These are phyloP conservation scores for Euryodendron excelsum DNA, from an alignment of 148 eudicot species.

Conservation along the genomic window DNA sequence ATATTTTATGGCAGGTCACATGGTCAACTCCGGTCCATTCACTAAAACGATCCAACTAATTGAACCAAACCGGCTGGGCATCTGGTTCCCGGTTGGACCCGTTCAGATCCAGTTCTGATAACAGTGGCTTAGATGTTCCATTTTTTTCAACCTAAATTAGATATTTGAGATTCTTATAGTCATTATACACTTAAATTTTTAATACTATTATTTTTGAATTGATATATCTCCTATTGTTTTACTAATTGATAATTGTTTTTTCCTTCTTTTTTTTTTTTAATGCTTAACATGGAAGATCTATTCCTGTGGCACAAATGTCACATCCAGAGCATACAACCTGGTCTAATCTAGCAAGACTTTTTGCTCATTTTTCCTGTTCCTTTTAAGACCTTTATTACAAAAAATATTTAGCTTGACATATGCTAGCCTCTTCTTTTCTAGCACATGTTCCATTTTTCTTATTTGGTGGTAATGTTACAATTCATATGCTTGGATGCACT, in stretches of 20 bases:
- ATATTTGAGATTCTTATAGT: not conserved
- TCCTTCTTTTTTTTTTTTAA: too few species aligned
- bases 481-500: not conserved
- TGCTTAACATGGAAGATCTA: not conserved
- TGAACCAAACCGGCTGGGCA: not conserved
- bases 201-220: not conserved
- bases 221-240: not conserved
- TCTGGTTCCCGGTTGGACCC: not conserved
- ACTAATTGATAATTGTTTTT: not conserved
- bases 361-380: not conserved
- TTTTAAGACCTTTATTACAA: not conserved
- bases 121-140: too few species aligned
- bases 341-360: not conserved
- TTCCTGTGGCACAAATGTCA: not conserved
- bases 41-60: not conserved
- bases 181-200: not conserved
- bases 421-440: not conserved
- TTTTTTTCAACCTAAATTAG: not conserved
- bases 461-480: not conserved
- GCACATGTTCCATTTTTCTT: not conserved
- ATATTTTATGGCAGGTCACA: not conserved
- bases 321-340: not conserved
- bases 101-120: too few species aligned
- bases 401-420: not conserved
- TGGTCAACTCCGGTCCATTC: not conserved